These are phyloP conservation scores for Penicillium sp. DNA, from an alignment of 2,329 filamentous ascomycete species.

Conservation along the genomic window DNA sequence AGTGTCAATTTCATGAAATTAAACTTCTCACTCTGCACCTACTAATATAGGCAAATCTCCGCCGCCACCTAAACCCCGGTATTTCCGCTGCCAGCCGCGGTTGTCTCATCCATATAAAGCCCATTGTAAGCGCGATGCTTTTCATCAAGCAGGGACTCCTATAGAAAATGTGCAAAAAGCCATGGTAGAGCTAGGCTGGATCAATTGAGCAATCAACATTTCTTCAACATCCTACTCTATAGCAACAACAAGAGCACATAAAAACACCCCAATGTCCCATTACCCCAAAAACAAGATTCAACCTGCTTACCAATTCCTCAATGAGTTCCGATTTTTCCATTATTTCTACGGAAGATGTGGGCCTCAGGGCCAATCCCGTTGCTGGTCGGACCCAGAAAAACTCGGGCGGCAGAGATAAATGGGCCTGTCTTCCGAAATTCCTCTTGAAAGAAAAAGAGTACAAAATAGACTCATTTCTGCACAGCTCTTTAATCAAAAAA, in stretches of 20 bases:
- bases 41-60: neutral
- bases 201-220: too few relatives aligned
- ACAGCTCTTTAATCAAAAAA: too few relatives aligned
- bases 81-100: too few relatives aligned
- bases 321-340: neutral
- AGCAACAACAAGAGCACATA: too few relatives aligned
- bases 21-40: neutral
- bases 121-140: too few relatives aligned
- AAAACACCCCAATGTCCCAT: neutral
- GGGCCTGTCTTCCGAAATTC: neutral
- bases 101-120: too few relatives aligned
- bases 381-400: neutral
- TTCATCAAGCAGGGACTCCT: too few relatives aligned
- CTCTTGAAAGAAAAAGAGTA: neutral
- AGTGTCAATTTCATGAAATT: neutral
- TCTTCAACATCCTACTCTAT: too few relatives aligned
- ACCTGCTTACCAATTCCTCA: neutral
- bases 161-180: too few relatives aligned
- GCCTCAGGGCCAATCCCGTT: neutral
- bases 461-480: neutral
- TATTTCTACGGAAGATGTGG: neutral
- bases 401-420: neutral
- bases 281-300: neutral
- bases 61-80: neutral
- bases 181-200: too few relatives aligned